A percentile compares a stretch with the other conserved stretches of the same genome.
These are phyloP conservation scores for Chlamydomonas eustigma DNA, from an alignment of 139 green algal genomes.

Conservation along the genomic window DNA sequence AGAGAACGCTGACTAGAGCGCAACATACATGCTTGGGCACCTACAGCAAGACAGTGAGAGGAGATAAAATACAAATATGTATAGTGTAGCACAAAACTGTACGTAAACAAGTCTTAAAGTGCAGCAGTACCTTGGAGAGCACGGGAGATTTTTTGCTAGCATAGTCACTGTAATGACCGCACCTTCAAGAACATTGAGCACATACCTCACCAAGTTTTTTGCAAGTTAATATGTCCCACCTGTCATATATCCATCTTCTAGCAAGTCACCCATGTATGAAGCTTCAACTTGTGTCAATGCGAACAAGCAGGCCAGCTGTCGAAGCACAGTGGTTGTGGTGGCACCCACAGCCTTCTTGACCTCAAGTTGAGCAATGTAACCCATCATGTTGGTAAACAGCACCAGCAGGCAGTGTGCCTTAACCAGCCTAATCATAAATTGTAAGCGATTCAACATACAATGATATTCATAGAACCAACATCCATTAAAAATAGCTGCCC, in stretches of 20 bases:
- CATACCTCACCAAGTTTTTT: no score
- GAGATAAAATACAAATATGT: neutral
- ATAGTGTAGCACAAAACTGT: no score
- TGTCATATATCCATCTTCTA: slow-evolving; percentile 61
- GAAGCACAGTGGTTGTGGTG: slow-evolving; percentile 41
- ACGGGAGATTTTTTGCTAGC: no score
- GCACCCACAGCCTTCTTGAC: slow-evolving; percentile 9
- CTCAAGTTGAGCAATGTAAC: slow-evolving; percentile 16
- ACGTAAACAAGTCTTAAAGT: no score
- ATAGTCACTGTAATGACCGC: no score
- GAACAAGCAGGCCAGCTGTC: slow-evolving; percentile 59
- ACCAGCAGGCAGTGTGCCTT: slow-evolving; percentile 23
- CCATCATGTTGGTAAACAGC: slow-evolving; percentile 44
- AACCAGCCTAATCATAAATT: no score
- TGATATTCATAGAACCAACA: no score
- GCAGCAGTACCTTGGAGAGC: no score
- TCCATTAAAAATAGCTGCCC: no score
- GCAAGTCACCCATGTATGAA: slow-evolving; percentile 48
- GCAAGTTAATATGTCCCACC: neutral
- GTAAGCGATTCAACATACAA: no score
- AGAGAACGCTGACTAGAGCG: slow-evolving; percentile 51
- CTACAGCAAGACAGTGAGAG: slow-evolving; percentile 20
- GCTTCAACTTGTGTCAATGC: slow-evolving; percentile 46
- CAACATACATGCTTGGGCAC: slow-evolving; percentile 45
- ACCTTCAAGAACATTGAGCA: no score